Base-by-base conservation (phyloP, 495 filamentous ascomycete species). In the Rhypophila decipiens region DNA sequence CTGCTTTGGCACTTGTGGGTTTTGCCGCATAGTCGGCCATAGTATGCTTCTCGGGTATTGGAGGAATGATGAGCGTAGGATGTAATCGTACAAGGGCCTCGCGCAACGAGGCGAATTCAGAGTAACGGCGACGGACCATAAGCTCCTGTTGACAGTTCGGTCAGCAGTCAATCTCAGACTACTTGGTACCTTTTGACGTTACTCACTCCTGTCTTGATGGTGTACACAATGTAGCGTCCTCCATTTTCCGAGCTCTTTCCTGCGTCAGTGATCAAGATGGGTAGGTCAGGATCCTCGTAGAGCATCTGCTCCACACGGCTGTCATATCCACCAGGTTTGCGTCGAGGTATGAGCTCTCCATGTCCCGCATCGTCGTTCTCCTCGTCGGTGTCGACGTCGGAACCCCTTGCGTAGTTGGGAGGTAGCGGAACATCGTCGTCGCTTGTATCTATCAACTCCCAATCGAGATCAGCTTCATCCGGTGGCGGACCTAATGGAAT, bases 1-100 rank as follows among this genome's bases (percentile, higher is more conserved):
- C 94, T 67, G 97, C 93, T 66, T 96, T 98, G 22, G 93, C 93
- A 61, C 90, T 95, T 23, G 93, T 96, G 0, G 93, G 93, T 53
- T 95, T 96, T 17, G 94, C 90, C 20, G 93, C 93, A 64, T 98
- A 98, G 60, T 98, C 93, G 39, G 93, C 91, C 85, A 97, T 91
- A 44, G 88, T 89, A 61, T 97, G 93, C 64, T 98, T 98, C 69
- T 98, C 93, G 8, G 93, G 93, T 52, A 98, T 98, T 2, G 93
- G 93, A 1, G 93, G 93, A 43, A 98, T 86, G 51, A 98, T 83
- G 27, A 97, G 78, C 2, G 93, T 96, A 1, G 93, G 93, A 56
- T 97, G 94, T 46, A 98, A 73, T 50, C 85, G 84, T 18, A 89
- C 86, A 15, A 98, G 78, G 2, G 90, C 90, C 56, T 88, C 84